Base-by-base conservation (phyloP, 306 rosid species). In the Fragaria vesca region DNA sequence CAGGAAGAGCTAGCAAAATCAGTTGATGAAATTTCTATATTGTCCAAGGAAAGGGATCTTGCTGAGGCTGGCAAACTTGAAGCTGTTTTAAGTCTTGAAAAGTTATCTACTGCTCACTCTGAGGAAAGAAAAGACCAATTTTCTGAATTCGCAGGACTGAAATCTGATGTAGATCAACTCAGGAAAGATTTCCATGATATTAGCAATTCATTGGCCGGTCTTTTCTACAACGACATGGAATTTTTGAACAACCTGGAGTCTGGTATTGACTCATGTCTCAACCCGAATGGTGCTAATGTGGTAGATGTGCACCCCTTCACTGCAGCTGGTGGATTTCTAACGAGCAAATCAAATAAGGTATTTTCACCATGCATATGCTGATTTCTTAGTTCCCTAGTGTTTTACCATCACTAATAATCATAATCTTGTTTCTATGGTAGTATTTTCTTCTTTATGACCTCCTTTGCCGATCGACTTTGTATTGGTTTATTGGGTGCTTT, bases 1-100 rank as follows among this genome's bases (percentile, higher is more conserved):
- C 99, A 91, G 79, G 99, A 95, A 80, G 97, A 95, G 87, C 88
- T 91, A 3, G 89, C 85, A 61, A 88, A 86, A 76, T 86, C 83
- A 81, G 84, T 79, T 4, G 68, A 65, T 66, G 97, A 92, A 85
- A 89, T 95, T 83, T 81, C 86, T 72, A 84, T 81, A 77, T 77
- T 87, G 78, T 85, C 88, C 76, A 90, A 77, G 83, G 94, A 86
- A 80, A 90, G 89, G 86, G 89, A 90, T 86, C 75, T 80, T 70
- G 86, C 94, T 5, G 90, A 89, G 84, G 90, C 87, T 71, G 85
- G 87, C 78, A 88, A 90, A 83, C 83, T 86, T 81, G 94, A 88
- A 86, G 94, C 90, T 66, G 83, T 91, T 82, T 83, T 88, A 48
- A 87, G 57, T 71, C 89, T 91, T 79, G 94, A 91, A 66, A 89